A percentile compares a stretch with the other conserved stretches of the same genome.
phyloP scores from a whole-genome alignment of 2,329 filamentous ascomycete species.

The Fusarium falciforme region DNA sequence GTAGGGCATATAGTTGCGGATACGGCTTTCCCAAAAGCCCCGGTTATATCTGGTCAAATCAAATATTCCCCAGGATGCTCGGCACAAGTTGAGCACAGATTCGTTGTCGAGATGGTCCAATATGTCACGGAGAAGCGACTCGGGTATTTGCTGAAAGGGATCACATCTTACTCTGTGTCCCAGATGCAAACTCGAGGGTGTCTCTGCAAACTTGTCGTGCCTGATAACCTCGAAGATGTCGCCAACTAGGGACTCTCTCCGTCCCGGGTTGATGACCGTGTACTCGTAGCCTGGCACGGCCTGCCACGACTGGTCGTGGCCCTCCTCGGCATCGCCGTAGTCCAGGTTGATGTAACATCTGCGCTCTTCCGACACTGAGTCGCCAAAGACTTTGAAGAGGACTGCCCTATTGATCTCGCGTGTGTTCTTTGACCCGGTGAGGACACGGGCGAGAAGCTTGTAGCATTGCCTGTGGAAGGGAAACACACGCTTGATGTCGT shows the following conservation, averaged over 20 bases:
- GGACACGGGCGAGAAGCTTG: neutral
- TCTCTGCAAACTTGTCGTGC: neutral
- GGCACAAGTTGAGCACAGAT: neutral
- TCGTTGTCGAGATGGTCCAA: neutral
- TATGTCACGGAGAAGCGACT: neutral
- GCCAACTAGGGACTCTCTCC: neutral
- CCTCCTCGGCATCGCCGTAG: neutral
- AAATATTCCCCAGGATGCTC: neutral
- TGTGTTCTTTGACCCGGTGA: neutral
- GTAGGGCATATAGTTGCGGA: neutral
- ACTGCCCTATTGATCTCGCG: neutral
- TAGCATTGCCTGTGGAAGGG: neutral
- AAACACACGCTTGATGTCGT: neutral
- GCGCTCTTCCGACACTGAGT: too few relatives aligned
- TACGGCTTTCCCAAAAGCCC: neutral
- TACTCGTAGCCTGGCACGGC: neutral
- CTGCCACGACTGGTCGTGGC: neutral
- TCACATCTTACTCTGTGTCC: neutral
- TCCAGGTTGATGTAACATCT: neutral
- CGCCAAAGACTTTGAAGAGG: neutral
- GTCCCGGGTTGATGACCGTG: neutral
- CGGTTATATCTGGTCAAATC: neutral
- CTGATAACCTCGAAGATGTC: neutral
- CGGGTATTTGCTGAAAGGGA: neutral
- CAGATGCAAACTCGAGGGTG: neutral